These are phyloP conservation scores for Clarireedia hainanense DNA, from an alignment of 2,329 filamentous ascomycete species.

Conservation along the genomic window DNA sequence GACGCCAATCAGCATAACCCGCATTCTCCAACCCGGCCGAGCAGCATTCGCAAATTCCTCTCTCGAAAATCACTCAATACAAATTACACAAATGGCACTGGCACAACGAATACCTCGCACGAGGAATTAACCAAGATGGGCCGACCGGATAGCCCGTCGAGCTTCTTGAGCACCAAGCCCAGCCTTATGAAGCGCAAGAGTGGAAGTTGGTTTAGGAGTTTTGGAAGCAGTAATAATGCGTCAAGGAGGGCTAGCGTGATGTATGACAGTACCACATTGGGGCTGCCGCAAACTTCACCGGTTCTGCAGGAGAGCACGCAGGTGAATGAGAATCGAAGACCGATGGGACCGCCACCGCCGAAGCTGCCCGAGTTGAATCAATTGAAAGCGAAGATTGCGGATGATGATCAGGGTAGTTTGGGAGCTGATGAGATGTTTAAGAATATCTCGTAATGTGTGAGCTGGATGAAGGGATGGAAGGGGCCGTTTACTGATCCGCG, in stretches of 20 bases:
- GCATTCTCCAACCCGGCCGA: slow-evolving; percentile 10
- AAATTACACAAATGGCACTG: slow-evolving; percentile 25
- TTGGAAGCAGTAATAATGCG: slow-evolving; percentile 17
- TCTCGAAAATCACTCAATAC: slow-evolving; percentile 30
- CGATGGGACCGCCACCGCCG: slow-evolving; percentile 26
- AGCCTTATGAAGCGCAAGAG: slow-evolving; percentile 22
- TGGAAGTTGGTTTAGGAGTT: slow-evolving; percentile 27
- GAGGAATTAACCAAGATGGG: slow-evolving; percentile 22
- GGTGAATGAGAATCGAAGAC: slow-evolving; percentile 14
- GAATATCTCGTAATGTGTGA: slow-evolving; percentile 27
- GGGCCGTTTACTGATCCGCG: slow-evolving; percentile 15
- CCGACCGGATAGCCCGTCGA: slow-evolving; percentile 25
- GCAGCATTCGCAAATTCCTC: slow-evolving; percentile 31
- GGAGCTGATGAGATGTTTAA: slow-evolving; percentile 31
- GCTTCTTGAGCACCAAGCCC: slow-evolving; percentile 18
- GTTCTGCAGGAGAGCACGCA: slow-evolving; percentile 12
- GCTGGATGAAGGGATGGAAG: slow-evolving; percentile 20
- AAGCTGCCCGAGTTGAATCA: slow-evolving; percentile 29
- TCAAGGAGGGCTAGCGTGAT: slow-evolving; percentile 20
- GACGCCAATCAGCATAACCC: slow-evolving; percentile 20
- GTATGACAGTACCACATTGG: background rate
- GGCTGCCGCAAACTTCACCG: background rate
- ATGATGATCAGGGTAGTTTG: slow-evolving; percentile 25
- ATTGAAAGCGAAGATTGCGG: slow-evolving; percentile 25
- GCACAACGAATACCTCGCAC: slow-evolving; percentile 16